A percentile compares a stretch with the other conserved stretches of the same genome.
Evolutionary conservation across 2,329 filamentous ascomycete genomes (phyloP).

Genomic region (Metarhizium album): DNA sequence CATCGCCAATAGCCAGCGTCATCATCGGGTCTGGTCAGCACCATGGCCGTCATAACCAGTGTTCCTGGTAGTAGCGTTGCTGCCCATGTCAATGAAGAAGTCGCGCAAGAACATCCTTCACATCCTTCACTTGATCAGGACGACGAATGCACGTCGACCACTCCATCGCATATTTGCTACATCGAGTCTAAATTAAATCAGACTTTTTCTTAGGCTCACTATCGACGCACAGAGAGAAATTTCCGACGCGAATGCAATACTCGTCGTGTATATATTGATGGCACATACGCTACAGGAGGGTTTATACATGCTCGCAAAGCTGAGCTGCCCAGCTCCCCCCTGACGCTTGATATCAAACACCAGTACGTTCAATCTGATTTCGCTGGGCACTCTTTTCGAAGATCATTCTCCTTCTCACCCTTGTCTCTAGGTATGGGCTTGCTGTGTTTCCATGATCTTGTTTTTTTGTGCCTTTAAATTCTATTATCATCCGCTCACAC

Average conservation of each 20-base stretch:
- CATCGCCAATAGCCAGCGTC: background rate
- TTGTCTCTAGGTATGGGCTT: constrained; percentile 6
- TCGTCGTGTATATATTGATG: constrained; percentile 8
- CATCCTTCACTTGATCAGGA: constrained; percentile 6
- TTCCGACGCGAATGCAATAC: rapidly evolving
- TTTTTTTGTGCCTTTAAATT: background rate
- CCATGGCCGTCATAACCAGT: constrained; percentile 13
- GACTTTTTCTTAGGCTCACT: constrained; percentile 9
- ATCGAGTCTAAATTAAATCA: constrained; percentile 15
- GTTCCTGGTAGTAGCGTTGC: constrained; percentile 10
- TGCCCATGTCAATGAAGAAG: constrained; percentile 10
- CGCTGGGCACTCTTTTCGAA: background rate
- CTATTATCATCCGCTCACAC: background rate
- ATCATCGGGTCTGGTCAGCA: background rate
- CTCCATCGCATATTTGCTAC: constrained; percentile 8
- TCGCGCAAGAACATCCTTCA: constrained; percentile 13
- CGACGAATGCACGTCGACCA: background rate
- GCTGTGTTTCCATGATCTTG: background rate
- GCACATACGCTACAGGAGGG: background rate
- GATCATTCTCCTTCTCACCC: constrained; percentile 10
- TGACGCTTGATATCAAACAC: background rate
- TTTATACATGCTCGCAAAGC: background rate
- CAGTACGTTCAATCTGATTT: background rate
- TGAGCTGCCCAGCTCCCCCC: background rate
- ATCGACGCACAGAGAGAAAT: background rate